Evolutionary conservation across 2,329 filamentous ascomycete species (phyloP).

Genomic region (Epichloe typhina): DNA sequence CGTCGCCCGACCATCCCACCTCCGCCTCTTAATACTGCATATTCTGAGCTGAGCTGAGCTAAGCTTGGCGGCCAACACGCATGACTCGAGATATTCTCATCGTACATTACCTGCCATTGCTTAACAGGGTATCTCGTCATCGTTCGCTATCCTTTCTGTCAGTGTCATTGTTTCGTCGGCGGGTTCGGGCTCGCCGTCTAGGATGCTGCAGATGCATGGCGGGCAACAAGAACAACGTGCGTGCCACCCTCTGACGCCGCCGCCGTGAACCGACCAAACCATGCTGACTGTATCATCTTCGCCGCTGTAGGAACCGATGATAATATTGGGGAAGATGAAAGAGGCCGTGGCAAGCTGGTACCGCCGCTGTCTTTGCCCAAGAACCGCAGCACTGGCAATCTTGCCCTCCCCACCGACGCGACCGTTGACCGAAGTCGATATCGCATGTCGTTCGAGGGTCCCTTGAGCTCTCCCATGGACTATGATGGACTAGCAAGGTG

Average conservation of each 20-base stretch:
- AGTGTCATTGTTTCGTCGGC: slow-evolving; percentile 5
- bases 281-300: slow-evolving; percentile 11
- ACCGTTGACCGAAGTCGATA: slow-evolving; percentile 44
- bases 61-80: background rate
- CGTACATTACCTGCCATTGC: background rate
- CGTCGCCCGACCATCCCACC: background rate
- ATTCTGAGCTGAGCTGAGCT: slow-evolving; percentile 1
- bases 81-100: background rate
- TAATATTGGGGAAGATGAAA: slow-evolving; percentile 21
- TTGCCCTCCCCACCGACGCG: slow-evolving; percentile 34
- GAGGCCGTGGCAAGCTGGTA: slow-evolving; percentile 31
- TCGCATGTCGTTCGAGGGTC: slow-evolving; percentile 67
- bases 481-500: slow-evolving; percentile 65
- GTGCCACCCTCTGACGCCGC: slow-evolving; percentile 8
- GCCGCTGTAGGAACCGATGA: slow-evolving; percentile 19
- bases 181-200: slow-evolving; percentile 18
- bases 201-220: slow-evolving; percentile 31
- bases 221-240: slow-evolving; percentile 27
- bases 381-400: slow-evolving; percentile 53
- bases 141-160: slow-evolving; percentile 10
- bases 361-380: slow-evolving; percentile 43
- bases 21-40: background rate
- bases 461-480: slow-evolving; percentile 42
- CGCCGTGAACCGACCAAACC: background rate
- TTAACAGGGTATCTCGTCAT: slow-evolving; percentile 3